Percentiles rank a stretch among this genome's conserved stretches.
These are phyloP conservation scores for Aegle marmelos DNA, from an alignment of 345 rosid genomes.

Conservation along the genomic window DNA sequence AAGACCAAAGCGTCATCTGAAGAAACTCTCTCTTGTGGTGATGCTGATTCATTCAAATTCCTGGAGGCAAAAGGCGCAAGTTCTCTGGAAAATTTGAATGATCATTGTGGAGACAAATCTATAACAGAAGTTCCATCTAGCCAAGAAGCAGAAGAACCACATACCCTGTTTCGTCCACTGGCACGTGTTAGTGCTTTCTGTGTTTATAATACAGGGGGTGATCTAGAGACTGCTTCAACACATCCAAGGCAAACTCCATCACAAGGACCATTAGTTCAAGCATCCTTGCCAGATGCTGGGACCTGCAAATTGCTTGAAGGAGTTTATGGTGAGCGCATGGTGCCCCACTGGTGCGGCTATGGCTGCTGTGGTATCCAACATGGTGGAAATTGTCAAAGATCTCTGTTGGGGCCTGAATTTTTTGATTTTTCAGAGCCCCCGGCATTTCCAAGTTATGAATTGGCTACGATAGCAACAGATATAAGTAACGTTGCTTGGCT, in stretches of 20 bases:
- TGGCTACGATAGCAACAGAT: conserved; percentile 77
- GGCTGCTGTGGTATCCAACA: conserved; percentile 53
- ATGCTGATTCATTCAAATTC: conserved; percentile 48
- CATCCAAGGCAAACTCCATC: conserved; percentile 32
- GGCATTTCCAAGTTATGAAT: conserved; percentile 60
- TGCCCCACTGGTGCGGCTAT: conserved; percentile 69
- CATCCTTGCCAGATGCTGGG: conserved; percentile 47
- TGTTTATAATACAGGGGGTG: conserved; percentile 35
- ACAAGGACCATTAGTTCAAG: conserved; percentile 36
- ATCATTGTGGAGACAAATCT: conserved; percentile 36
- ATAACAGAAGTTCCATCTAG: conserved; percentile 26
- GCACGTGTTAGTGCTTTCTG: conserved; percentile 66
- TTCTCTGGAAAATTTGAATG: conserved; percentile 42
- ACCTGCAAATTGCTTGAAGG: conserved; percentile 55
- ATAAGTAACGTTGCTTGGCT: conserved; percentile 86
- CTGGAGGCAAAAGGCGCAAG: conserved; percentile 53
- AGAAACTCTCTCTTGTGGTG: conserved; percentile 71
- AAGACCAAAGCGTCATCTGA: conserved; percentile 63
- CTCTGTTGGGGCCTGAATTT: conserved; percentile 81
- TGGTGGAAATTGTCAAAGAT: conserved; percentile 23
- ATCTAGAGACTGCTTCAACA: conserved; percentile 33
- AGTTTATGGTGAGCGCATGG: conserved; percentile 43
- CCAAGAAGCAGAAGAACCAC: conserved; percentile 36
- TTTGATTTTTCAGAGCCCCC: conserved; percentile 60
- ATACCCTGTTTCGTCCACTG: conserved; percentile 66